Percentiles rank a stretch among this genome's conserved stretches.
phyloP scores from a whole-genome alignment of 2,329 filamentous ascomycete genomes.

The Trichoderma koningiopsis region DNA sequence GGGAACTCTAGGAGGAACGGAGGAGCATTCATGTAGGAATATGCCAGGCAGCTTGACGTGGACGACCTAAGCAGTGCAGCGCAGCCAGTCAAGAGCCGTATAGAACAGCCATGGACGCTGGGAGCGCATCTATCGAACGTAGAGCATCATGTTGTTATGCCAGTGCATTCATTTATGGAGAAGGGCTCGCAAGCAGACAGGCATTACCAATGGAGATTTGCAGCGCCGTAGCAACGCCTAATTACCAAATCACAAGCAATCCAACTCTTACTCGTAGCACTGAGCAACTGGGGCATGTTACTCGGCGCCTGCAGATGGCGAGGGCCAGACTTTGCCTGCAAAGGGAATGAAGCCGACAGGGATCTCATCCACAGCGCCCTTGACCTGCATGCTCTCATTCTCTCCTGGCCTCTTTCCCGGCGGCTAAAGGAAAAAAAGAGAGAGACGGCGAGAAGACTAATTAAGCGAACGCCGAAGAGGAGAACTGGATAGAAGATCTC shows the following conservation, averaged over 20 bases:
- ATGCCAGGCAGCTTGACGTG: constrained; percentile 13
- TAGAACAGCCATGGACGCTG: background rate
- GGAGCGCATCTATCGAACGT: background rate
- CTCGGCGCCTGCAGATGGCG: constrained; percentile 10
- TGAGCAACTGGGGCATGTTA: background rate
- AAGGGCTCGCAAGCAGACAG: background rate
- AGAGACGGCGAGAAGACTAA: background rate
- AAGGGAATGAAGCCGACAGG: constrained; percentile 17
- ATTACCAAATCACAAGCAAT: background rate
- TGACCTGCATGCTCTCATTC: background rate
- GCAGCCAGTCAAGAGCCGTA: background rate
- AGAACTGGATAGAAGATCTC: background rate
- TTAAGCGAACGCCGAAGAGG: background rate
- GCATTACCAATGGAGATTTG: background rate
- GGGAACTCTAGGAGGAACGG: background rate
- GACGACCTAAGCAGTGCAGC: background rate
- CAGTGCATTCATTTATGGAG: background rate
- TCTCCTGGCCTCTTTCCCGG: background rate
- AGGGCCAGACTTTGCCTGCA: constrained; percentile 9
- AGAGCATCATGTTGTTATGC: background rate
- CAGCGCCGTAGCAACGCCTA: background rate
- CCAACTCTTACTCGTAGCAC: background rate
- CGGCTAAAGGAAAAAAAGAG: background rate
- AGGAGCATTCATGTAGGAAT: background rate
- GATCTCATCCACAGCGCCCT: background rate